A percentile compares a stretch with the other conserved stretches of the same genome.
Evolutionary conservation across 2,329 filamentous ascomycete species (phyloP).

Genomic region (Dactylellina cionopaga): DNA sequence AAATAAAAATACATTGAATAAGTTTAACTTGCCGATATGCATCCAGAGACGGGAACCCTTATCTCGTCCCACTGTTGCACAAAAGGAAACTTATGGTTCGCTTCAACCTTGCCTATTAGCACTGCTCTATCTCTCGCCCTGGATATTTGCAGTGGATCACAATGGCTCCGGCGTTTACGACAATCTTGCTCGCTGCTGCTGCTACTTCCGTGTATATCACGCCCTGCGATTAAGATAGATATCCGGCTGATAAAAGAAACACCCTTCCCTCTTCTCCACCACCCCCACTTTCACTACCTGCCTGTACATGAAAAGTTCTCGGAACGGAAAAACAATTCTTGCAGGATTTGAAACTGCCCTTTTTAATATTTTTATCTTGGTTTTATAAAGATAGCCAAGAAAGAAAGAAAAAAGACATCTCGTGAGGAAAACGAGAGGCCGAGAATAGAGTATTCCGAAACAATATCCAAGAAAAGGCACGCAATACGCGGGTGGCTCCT

Average conservation of each 20-base stretch:
- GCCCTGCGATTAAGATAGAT: conserved; percentile 5
- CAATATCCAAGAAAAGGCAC: no score
- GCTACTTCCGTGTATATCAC: conserved; percentile 29
- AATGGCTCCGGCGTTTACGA: no score
- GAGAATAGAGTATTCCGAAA: no score
- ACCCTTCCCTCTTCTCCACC: background rate
- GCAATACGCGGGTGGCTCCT: conserved; percentile 14
- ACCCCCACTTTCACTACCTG: conserved; percentile 11
- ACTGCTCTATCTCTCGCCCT: conserved; percentile 16
- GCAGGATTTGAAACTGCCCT: conserved; percentile 40
- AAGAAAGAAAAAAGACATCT: background rate
- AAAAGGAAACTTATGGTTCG: conserved; percentile 21
- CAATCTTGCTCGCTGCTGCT: background rate
- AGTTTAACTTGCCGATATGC: background rate
- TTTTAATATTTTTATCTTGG: no score
- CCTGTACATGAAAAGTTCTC: conserved; percentile 1
- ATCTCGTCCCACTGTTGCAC: conserved; percentile 48
- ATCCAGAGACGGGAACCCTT: conserved; percentile 23
- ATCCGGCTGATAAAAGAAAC: conserved; percentile 1
- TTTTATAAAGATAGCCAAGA: background rate
- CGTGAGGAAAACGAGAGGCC: background rate
- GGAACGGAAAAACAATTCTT: conserved; percentile 53
- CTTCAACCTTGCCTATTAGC: conserved; percentile 43
- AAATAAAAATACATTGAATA: background rate
- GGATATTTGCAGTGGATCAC: no score